Percentiles rank a stretch among this genome's conserved stretches.
Evolutionary conservation across 2,329 filamentous ascomycete species (phyloP).

Genomic region (Chrysoporthe puriensis): DNA sequence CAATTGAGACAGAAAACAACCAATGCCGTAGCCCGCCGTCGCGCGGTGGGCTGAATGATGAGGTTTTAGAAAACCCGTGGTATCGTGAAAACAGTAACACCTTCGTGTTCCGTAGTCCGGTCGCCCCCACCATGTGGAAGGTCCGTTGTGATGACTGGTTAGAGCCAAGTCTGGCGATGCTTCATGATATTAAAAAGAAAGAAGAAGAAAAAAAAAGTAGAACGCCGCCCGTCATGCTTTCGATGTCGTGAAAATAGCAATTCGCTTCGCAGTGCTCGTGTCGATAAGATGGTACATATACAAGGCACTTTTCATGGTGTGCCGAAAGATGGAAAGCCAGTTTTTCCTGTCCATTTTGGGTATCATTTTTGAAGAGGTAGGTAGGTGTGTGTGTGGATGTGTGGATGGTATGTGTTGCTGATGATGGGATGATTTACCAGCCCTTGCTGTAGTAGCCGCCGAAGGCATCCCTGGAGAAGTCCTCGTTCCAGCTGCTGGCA

Average conservation of each 20-base stretch:
- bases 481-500: constrained; percentile 80
- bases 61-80: constrained; percentile 23
- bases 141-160: background rate
- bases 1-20: constrained; percentile 6
- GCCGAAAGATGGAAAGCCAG: constrained; percentile 20
- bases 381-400: constrained; percentile 9
- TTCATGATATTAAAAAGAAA: constrained; percentile 11
- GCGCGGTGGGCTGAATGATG: constrained; percentile 12
- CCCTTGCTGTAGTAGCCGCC: constrained; percentile 84
- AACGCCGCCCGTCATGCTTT: constrained; percentile 28
- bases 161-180: background rate
- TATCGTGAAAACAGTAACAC: constrained; percentile 24
- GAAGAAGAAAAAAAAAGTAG: constrained; percentile 7
- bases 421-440: constrained; percentile 61
- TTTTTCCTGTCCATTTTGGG: constrained; percentile 22
- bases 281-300: constrained; percentile 22
- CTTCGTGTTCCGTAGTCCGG: background rate
- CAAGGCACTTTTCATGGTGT: constrained; percentile 21
- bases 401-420: constrained; percentile 14
- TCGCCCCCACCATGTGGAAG: background rate
- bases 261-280: constrained; percentile 27
- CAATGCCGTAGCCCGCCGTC: constrained; percentile 10
- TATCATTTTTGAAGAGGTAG: constrained; percentile 10
- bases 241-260: constrained; percentile 23
- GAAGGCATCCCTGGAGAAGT: constrained; percentile 77